Percentiles rank a stretch among this genome's conserved stretches.
Evolutionary conservation across 2,329 filamentous ascomycete species (phyloP).

Genomic region (Trichoderma sp.): DNA sequence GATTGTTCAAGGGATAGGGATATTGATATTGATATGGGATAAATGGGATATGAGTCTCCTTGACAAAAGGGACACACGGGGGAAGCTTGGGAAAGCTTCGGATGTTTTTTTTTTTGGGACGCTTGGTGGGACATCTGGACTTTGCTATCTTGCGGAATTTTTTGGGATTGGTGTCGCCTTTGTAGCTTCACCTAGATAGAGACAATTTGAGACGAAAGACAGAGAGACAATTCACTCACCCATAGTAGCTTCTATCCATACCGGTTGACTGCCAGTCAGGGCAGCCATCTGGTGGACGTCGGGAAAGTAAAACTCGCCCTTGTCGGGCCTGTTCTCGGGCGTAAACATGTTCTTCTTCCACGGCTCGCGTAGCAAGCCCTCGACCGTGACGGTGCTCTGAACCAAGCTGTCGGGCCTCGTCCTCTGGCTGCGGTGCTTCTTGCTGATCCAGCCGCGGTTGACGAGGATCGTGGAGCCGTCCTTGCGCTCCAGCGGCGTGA

Average conservation of each 20-base stretch:
- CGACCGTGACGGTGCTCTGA: conserved; percentile 68
- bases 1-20: neutral
- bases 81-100: neutral
- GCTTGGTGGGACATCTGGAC: neutral
- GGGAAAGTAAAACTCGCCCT: conserved; percentile 89
- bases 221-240: conserved; percentile 47
- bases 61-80: neutral
- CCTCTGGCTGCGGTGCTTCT: conserved; percentile 65
- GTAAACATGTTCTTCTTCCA: conserved; percentile 99
- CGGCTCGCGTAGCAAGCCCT: conserved; percentile 82
- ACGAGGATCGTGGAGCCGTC: conserved; percentile 73
- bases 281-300: conserved; percentile 90
- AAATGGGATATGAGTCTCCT: neutral
- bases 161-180: neutral
- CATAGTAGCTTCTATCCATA: conserved; percentile 97
- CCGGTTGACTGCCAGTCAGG: conserved; percentile 75
- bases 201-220: neutral
- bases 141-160: neutral
- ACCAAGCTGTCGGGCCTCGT: conserved; percentile 66
- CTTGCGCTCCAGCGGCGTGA: conserved; percentile 82
- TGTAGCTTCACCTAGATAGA: neutral
- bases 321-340: conserved; percentile 80
- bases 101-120: neutral
- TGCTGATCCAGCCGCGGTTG: conserved; percentile 88
- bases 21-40: neutral